Evolutionary conservation across 768 basidiomycete genomes (phyloP), one percentile per base, ranked within the genome.

Genomic region (Hysterangium stoloniferum): DNA sequence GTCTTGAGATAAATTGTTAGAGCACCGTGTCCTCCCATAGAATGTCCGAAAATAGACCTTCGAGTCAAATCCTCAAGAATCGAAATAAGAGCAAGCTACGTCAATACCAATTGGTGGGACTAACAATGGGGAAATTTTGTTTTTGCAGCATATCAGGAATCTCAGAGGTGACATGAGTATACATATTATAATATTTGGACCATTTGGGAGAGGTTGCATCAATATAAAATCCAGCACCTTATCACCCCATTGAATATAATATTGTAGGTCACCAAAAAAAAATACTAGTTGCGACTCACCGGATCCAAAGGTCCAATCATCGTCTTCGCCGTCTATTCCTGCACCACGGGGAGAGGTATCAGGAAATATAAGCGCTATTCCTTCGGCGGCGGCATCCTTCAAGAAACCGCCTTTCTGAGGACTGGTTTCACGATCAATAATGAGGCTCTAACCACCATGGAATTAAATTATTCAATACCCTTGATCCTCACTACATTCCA

Each of bases 11-110:
- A 97, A 33, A 97, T 68, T 13, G 86, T 86, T 24, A 99, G 75
- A 11, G 96, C 92, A 6, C 96, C 96, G 62, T 96, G 93, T 1
- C 96, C 96, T 52, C 89, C 91, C 96, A 98, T 99, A 38, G 88
- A 92, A 67, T 99, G 96, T 8, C 96, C 96, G 61, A 91, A 86
- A 59, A 98, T 84, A 19, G 91, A 92, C 62, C 88, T 82, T 45
- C 86, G 80, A 28, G 71, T 74, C 57, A 84, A 75, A 70, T 98
- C 91, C 90, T 93, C 58, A 29, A 51, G 15, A 38, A 19, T 12
- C n/a, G 20, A 25, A 6, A 25, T 42, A 55, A 25, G 22, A 52
- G 33, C 45, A 15, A 24, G 20, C 27, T n/a, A n/a, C n/a, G n/a
- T n/a, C n/a, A n/a, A n/a, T n/a, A n/a, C n/a, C n/a, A 9, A 22